Evolutionary conservation across 805 yeast species (phyloP).

Genomic region (Candida krabiensis): DNA sequence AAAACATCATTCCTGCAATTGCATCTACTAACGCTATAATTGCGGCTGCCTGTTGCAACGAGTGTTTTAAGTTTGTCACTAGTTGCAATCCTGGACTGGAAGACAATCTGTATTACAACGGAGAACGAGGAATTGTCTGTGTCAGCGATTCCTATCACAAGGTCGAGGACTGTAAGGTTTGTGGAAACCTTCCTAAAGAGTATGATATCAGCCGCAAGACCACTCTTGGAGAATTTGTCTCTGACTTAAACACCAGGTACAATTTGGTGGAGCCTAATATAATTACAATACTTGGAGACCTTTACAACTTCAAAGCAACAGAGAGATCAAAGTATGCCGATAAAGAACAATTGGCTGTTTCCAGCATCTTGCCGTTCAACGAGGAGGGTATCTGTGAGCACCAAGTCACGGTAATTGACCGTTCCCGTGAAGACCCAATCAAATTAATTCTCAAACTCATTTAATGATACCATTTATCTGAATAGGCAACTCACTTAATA

Average conservation of each 20-base stretch:
- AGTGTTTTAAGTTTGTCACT: constrained; percentile 76
- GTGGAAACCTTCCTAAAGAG: constrained; percentile 48
- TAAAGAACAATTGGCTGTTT: constrained; percentile 2
- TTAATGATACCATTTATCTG: too few relatives aligned
- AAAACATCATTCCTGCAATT: constrained; percentile 89
- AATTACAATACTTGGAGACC: constrained; percentile 21
- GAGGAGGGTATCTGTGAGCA: constrained; percentile 7
- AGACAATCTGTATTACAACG: constrained; percentile 86
- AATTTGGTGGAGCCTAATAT: constrained; percentile 20
- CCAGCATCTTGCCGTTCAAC: constrained; percentile 17
- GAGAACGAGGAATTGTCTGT: constrained; percentile 75
- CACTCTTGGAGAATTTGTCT: constrained; percentile 18
- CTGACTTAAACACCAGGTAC: constrained; percentile 11
- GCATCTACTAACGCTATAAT: constrained; percentile 92
- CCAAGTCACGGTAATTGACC: constrained; percentile 22
- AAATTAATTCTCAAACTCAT: constrained; percentile 6
- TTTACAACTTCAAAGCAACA: constrained; percentile 24
- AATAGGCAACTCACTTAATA: too few relatives aligned
- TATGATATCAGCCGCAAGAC: constrained; percentile 7
- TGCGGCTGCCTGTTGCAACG: constrained; percentile 87
- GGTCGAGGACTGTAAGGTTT: constrained; percentile 69
- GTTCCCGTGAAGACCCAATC: constrained; percentile 3
- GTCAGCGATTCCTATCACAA: constrained; percentile 67
- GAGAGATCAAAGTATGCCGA: not conserved
- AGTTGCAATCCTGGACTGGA: constrained; percentile 63